Evolutionary conservation across 176 grass and related monocot species (phyloP), one percentile per base, ranked within the genome.

Genomic region (Bolboschoenus planiculmis): DNA sequence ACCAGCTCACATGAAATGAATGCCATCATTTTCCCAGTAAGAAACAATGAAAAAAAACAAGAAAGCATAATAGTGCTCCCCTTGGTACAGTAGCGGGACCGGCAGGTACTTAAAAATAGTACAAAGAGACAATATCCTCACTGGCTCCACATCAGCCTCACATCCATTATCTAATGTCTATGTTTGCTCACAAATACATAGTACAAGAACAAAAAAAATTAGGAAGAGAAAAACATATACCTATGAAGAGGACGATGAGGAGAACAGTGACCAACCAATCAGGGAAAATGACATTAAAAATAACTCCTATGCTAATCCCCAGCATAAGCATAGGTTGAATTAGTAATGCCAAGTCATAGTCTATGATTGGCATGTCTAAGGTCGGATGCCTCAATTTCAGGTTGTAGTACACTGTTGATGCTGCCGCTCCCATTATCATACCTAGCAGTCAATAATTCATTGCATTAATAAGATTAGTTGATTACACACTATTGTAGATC

Each of bases 321-420:
- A 97, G 90, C 94, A 94, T 97, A 39, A 97, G 88, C 91, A 97
- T 97, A 78, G 92, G 92, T 47, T 94, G 94, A 48, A 97, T 87
- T n/a, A 97, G 90, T 48, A 97, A 65, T 7, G 94, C 90, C 33
- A 97, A 86, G 71, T 97, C 92, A 47, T 94, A 97, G 37, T 97
- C 94, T 2, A 97, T 97, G 86, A 97, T 79, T 2, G 92, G 94
- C 86, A 89, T 86, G 70, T 97, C 90, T 63, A 97, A 80, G 40
- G 90, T 91, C 0, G 94, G 92, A 86, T 94, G 94, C 56, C 93
- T 90, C n/a, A 94, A 70, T 89, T 90, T 97, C 27, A 97, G 79
- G 79, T 94, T 97, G 74, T 94, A 97, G 72, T 90, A 92, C 9
- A 97, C 94, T 15, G 94, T 97, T 50, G 94, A 94, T 21, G 85